A percentile compares a stretch with the other conserved stretches of the same genome.
These are phyloP conservation scores for Fusarium brachygibbosum DNA, from an alignment of 2,329 filamentous ascomycete species.

Conservation along the genomic window DNA sequence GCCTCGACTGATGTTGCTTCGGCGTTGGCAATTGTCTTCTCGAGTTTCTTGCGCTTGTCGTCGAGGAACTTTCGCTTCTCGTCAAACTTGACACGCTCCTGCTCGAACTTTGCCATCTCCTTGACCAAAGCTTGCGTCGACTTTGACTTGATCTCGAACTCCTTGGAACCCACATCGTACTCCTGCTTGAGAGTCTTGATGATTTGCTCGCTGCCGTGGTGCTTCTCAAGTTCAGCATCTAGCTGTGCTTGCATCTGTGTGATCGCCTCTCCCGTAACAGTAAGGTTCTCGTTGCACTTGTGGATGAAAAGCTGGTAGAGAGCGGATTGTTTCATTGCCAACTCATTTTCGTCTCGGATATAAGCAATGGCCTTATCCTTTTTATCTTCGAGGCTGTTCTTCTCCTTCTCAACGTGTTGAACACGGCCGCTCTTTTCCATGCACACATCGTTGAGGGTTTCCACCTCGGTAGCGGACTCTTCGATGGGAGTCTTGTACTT, in stretches of 20 bases:
- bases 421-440: slow-evolving; percentile 95
- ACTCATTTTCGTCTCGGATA: slow-evolving; percentile 92
- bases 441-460: slow-evolving; percentile 93
- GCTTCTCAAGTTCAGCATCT: slow-evolving; percentile 89
- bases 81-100: slow-evolving; percentile 96
- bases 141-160: slow-evolving; percentile 86
- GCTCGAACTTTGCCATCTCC: slow-evolving; percentile 92
- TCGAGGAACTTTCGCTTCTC: slow-evolving; percentile 96
- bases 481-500: slow-evolving; percentile 99
- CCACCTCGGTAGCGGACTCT: slow-evolving; percentile 89
- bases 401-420: slow-evolving; percentile 98
- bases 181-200: slow-evolving; percentile 91
- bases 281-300: slow-evolving; percentile 89
- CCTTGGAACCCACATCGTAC: slow-evolving; percentile 85
- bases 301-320: slow-evolving; percentile 93
- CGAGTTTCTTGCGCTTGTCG: slow-evolving; percentile 93
- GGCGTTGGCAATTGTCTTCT: slow-evolving; percentile 85
- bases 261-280: slow-evolving; percentile 90
- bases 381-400: slow-evolving; percentile 91
- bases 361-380: slow-evolving; percentile 94
- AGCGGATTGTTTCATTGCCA: slow-evolving; percentile 88
- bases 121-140: slow-evolving; percentile 83
- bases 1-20: slow-evolving; percentile 81
- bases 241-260: slow-evolving; percentile 90
- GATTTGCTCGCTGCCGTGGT: slow-evolving; percentile 87